Conservation (phyloP, 2,329 filamentous ascomycete species). For the Aspergillus brasiliensis region DNA sequence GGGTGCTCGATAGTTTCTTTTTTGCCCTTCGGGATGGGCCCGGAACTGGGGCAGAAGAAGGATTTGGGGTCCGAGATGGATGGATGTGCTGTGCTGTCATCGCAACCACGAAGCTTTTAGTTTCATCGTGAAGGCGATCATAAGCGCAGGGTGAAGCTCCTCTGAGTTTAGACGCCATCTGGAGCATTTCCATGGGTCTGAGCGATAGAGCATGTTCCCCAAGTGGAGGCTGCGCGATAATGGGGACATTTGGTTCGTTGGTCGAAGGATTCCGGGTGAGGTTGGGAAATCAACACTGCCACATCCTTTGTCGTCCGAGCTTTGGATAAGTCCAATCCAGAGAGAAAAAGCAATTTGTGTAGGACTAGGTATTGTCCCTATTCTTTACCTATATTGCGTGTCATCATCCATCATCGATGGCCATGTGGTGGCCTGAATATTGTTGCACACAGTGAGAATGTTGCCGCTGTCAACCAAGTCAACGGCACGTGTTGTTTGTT, state of each 20-base stretch:
- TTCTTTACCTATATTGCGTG: no score
- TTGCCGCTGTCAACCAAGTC: not conserved
- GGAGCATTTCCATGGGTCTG: not conserved
- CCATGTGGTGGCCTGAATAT: not conserved
- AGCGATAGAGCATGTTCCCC: not conserved
- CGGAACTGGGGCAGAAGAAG: not conserved
- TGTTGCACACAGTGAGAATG: not conserved
- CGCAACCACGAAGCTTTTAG: not conserved
- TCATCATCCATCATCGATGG: not conserved
- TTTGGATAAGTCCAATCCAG: not conserved
- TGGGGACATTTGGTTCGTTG: slow-evolving; percentile 2
- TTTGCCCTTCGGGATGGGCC: not conserved
- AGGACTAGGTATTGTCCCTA: no score
- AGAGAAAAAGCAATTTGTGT: not conserved
- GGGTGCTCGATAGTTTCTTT: not conserved
- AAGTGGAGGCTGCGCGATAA: slow-evolving; percentile 2
- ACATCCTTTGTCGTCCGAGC: slow-evolving; percentile 10
- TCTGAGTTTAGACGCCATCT: not conserved
- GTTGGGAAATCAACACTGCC: slow-evolving; percentile 5
- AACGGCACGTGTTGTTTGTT: not conserved
- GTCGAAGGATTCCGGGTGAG: not conserved
- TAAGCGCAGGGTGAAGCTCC: not conserved
- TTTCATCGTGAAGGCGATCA: not conserved
- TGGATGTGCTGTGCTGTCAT: not conserved
- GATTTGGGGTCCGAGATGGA: not conserved